Conservation (phyloP, 2,329 filamentous ascomycete genomes). For the Fusarium austroafricanum region DNA sequence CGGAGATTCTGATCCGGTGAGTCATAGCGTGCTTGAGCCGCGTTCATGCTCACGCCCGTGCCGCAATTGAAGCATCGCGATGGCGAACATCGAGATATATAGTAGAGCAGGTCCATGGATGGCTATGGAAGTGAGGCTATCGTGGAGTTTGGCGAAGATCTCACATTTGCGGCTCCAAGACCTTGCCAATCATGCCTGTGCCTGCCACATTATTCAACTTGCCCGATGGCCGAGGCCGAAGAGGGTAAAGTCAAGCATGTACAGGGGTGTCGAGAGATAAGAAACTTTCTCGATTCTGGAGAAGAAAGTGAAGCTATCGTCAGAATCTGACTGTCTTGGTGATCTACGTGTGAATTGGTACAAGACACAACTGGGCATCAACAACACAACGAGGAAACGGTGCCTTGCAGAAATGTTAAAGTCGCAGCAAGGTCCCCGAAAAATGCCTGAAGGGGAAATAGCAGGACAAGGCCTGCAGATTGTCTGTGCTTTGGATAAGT, state of each 20-base stretch:
- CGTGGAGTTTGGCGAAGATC: background rate
- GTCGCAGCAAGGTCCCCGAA: conserved; percentile 1
- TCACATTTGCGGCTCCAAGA: background rate
- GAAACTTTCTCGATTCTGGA: background rate
- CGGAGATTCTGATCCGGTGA: conserved; percentile 18
- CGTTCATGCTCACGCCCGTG: background rate
- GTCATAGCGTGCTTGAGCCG: background rate
- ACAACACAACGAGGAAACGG: background rate
- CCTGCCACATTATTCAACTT: background rate
- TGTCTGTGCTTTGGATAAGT: background rate
- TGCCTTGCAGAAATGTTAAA: conserved; percentile 19
- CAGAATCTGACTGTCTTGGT: background rate
- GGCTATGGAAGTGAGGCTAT: conserved; percentile 2
- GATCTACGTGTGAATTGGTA: no score
- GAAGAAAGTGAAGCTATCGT: conserved; percentile 15
- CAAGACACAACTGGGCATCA: conserved; percentile 16
- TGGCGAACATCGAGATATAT: background rate
- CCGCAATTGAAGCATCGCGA: conserved; percentile 1
- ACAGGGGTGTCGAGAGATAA: background rate
- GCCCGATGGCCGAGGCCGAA: background rate
- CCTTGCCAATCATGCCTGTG: background rate
- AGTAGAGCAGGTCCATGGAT: background rate
- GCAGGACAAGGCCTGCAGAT: conserved; percentile 21
- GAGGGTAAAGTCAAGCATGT: no score
- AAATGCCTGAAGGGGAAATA: conserved; percentile 20